Base-by-base conservation (phyloP, 495 filamentous ascomycete genomes). In the Podospora comata region DNA sequence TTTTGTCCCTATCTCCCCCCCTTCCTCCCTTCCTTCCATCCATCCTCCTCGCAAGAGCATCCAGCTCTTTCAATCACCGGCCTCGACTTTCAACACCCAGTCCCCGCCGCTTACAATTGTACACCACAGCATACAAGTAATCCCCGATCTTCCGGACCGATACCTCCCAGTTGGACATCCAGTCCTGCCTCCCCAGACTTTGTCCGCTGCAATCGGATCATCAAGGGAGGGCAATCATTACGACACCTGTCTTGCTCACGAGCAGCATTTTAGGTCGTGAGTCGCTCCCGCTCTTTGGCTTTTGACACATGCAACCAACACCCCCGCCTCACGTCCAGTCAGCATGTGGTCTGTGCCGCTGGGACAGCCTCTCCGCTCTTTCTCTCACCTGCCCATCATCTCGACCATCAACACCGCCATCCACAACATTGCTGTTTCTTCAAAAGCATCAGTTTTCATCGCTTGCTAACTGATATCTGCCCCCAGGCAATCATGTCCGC, bases 331-430 rank as follows among this genome's bases (percentile, higher is more conserved):
- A 58, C 55, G 23, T 58, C 55, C 55, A 19, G 23, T 58, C 55
- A 58, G 55, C 23, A 26, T 19, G n/a, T 58, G 55, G 55, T 58
- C 39, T 58, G 55, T 58, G 55, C 55, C 55, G 55, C n/a, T 58
- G 7, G n/a, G 39, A 1, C 39, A 48, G 39, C 39, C 55, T 20
- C 55, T 58, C 55, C 62, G 39, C 62, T 34, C 39, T 28, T 23
- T 64, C 61, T 34, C 34, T 27, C 54, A 34, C 66, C 55, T 20
- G 55, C n/a, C 55, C 55, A 58, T 58, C 18, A 39, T 67, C 3
- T 32, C 30, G 7, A 32, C 30, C 66, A 66, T 67, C 66, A 65
- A 23, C 44, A 26, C 20, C 53, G n/a, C 66, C 65, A 53, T 67
- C 62, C 34, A 48, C 39, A 55, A 39, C 64, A 67, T 65, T 28